Percentiles rank a stretch among this genome's conserved stretches.
Conservation (phyloP, 768 basidiomycete species). For the Tulasnella calospora region DNA sequence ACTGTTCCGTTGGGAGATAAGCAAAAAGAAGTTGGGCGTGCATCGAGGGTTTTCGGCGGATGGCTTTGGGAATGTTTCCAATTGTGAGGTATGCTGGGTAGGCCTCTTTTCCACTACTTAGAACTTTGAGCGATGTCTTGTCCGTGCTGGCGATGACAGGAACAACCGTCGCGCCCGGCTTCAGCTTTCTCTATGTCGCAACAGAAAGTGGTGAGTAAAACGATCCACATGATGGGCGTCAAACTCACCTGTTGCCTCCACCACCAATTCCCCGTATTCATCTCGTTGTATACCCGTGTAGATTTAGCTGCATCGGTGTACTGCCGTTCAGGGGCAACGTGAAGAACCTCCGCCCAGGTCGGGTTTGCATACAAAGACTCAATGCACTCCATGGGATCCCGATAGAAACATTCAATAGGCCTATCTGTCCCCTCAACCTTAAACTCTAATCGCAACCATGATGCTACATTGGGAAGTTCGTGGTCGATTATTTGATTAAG, state of each 20-base stretch:
- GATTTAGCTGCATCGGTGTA: constrained; percentile 28
- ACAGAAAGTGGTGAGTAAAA: not conserved
- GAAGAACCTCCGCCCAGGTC: constrained; percentile 33
- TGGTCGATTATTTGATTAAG: not conserved
- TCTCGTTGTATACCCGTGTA: constrained; percentile 38
- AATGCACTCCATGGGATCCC: constrained; percentile 35
- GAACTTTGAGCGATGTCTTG: constrained; percentile 42
- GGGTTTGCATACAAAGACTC: constrained; percentile 34
- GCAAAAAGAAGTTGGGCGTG: constrained; percentile 39
- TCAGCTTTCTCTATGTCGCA: constrained; percentile 15
- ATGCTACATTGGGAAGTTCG: not conserved
- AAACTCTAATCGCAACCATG: not conserved
- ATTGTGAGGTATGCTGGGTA: constrained; percentile 47
- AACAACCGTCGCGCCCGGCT: constrained; percentile 36
- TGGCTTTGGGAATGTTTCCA: constrained; percentile 43
- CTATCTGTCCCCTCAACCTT: not conserved
- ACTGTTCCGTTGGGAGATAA: constrained; percentile 40
- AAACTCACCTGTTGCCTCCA: constrained; percentile 37
- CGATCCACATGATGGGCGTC: not conserved
- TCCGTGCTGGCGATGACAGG: constrained; percentile 47
- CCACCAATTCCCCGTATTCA: constrained; percentile 43
- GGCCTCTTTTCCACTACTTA: constrained; percentile 41
- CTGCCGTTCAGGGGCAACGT: constrained; percentile 35
- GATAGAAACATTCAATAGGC: not conserved
- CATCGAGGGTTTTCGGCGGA: constrained; percentile 38